phyloP scores from a whole-genome alignment of 1,139 yeast genomes.

The Candida sojae region DNA sequence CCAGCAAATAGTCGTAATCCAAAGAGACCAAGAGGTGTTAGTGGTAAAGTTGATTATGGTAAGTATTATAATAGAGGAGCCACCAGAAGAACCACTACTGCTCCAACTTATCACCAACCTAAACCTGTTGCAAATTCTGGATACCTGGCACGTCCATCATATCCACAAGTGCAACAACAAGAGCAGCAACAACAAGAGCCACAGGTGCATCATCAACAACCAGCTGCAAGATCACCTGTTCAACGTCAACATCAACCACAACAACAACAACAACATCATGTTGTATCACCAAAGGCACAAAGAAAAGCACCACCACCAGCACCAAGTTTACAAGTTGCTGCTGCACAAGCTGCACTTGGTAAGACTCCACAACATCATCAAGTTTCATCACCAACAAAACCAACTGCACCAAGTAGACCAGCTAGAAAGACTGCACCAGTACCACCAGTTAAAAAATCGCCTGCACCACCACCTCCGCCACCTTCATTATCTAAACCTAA shows the following conservation, averaged over 20 bases:
- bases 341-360: slow-evolving; percentile 19
- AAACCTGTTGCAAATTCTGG: slow-evolving; percentile 8
- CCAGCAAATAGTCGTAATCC: slow-evolving; percentile 72
- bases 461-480: slow-evolving; percentile 58
- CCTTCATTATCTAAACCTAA: slow-evolving; percentile 71
- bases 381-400: slow-evolving; percentile 11
- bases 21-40: slow-evolving; percentile 61
- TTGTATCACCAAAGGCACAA: slow-evolving; percentile 13
- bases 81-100: slow-evolving; percentile 10
- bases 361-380: slow-evolving; percentile 5
- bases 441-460: slow-evolving; percentile 40
- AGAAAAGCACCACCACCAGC: slow-evolving; percentile 18
- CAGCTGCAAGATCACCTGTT: slow-evolving; percentile 14
- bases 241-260: slow-evolving; percentile 7
- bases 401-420: slow-evolving; percentile 23
- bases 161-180: slow-evolving; percentile 20
- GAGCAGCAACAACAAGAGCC: slow-evolving; percentile 15
- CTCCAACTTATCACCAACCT: slow-evolving; percentile 16
- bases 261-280: slow-evolving; percentile 14
- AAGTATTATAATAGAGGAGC: slow-evolving; percentile 45
- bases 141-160: slow-evolving; percentile 19
- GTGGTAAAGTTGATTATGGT: slow-evolving; percentile 43
- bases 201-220: slow-evolving; percentile 14
- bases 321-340: slow-evolving; percentile 15
- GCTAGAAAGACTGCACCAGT: slow-evolving; percentile 38